These are phyloP conservation scores for Coemansia sp. DNA, from an alignment of 192 early-diverging fungal genomes.

Conservation along the genomic window DNA sequence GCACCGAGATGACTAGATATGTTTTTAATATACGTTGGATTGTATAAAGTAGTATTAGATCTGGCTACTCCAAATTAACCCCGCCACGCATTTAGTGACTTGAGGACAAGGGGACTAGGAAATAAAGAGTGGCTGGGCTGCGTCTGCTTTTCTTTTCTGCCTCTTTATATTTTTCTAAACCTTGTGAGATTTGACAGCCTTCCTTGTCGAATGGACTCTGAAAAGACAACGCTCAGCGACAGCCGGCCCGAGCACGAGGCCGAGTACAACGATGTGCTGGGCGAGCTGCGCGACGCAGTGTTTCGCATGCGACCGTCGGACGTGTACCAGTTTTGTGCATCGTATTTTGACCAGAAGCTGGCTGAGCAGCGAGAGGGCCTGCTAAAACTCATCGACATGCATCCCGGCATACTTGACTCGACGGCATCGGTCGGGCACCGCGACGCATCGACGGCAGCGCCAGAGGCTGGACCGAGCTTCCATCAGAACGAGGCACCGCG, in stretches of 20 bases:
- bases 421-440: constrained; percentile 8
- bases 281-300: constrained; percentile 81
- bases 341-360: constrained; percentile 85
- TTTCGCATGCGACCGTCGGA: constrained; percentile 77
- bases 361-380: constrained; percentile 69
- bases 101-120: too few relatives aligned
- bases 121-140: background rate
- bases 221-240: constrained; percentile 50
- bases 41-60: background rate
- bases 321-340: constrained; percentile 89
- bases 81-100: too few relatives aligned
- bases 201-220: constrained; percentile 41
- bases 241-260: constrained; percentile 46
- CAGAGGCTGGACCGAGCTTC: constrained; percentile 10
- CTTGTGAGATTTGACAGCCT: background rate
- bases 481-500: constrained; percentile 34
- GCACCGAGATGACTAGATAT: constrained; percentile 55
- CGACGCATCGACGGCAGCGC: constrained; percentile 6
- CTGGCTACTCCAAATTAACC: too few relatives aligned
- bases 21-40: background rate
- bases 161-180: constrained; percentile 3
- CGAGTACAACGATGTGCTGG: constrained; percentile 65
- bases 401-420: constrained; percentile 39
- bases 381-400: constrained; percentile 48
- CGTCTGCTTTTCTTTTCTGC: background rate